A percentile compares a stretch with the other conserved stretches of the same genome.
Conservation (phyloP, 139 green algal genomes). For the Spirogloea muscicola region DNA sequence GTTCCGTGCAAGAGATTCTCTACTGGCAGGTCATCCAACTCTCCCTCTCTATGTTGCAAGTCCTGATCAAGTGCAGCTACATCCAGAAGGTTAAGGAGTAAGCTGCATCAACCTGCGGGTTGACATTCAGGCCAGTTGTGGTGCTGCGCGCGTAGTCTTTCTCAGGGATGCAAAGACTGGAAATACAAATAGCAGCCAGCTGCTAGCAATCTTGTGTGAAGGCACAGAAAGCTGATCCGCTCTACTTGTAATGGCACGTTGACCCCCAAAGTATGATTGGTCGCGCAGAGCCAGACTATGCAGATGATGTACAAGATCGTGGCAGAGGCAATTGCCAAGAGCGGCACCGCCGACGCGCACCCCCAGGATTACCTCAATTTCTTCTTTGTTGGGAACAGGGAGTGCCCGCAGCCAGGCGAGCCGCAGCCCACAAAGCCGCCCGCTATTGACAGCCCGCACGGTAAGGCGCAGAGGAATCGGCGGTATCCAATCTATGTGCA, state of each 20-base stretch:
- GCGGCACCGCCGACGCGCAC: slow-evolving; percentile 17
- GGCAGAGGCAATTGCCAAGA: slow-evolving; percentile 10
- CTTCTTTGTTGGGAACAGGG: slow-evolving; percentile 58
- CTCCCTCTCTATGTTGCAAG: background rate
- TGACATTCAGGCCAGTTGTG: too few species aligned
- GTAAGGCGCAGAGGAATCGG: too few species aligned
- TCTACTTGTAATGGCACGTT: too few species aligned
- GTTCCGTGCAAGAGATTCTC: slow-evolving; percentile 60
- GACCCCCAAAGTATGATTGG: too few species aligned
- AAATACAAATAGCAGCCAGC: too few species aligned
- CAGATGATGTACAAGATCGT: slow-evolving; percentile 60
- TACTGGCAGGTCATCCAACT: slow-evolving; percentile 55
- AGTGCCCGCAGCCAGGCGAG: slow-evolving; percentile 10
- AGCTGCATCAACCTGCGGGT: background rate
- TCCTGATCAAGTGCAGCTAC: background rate
- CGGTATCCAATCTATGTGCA: slow-evolving; percentile 44
- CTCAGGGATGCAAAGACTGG: too few species aligned
- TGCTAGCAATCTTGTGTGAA: too few species aligned
- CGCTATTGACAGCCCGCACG: too few species aligned
- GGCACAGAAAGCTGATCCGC: too few species aligned
- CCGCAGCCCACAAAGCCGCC: background rate
- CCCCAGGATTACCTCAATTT: slow-evolving; percentile 67
- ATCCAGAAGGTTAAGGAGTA: background rate
- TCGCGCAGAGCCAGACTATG: slow-evolving; percentile 26
- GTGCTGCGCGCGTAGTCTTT: too few species aligned